Base-by-base conservation (phyloP, 768 basidiomycete species). In the Tricholoma flavovirens region DNA sequence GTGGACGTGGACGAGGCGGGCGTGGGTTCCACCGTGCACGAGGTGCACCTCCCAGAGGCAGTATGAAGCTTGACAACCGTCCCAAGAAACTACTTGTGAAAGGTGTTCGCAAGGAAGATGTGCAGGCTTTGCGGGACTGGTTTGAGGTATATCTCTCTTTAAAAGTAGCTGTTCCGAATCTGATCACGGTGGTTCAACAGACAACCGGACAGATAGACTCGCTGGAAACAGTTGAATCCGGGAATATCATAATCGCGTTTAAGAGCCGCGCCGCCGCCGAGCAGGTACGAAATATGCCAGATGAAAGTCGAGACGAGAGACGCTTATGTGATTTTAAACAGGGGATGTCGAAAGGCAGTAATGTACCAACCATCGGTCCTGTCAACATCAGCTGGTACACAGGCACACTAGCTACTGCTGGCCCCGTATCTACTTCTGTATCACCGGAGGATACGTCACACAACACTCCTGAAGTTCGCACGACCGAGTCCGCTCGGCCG, bases 41-140 rank as follows among this genome's bases (percentile, higher is more conserved):
- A 45, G 88, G 90, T 55, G 84, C 82, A 6, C 62, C 62, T 2
- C 78, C 84, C 9, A 80, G 87, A 40, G 74, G 77, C 9, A 92
- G 85, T 63, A 88, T 96, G 87, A 89, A 89, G 66, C 81, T 97
- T 26, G 93, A 97, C 69, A 93, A 94, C 65, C 83, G 93, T 15
- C 89, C 93, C 9, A 88, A 85, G 73, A 86, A 83, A 69, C 72
- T 97, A 21, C 71, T 88, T 19, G 75, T 97, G 26, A 87, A 90
- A 64, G 89, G 87, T 35, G 82, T 81, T 8, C 70, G 67, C 15
- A 70, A 75, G 33, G 77, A 79, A 17, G 74, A 75, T 29, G 59
- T 83, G 30, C 83, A 86, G 58, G 77, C 81, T 5, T 73, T 94
- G 57, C 82, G 81, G 59, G 85, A 90, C 62, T 95, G 90, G 88